Base-by-base conservation (phyloP, 2,329 filamentous ascomycete species). In the Ophiosphaerella korrae region DNA sequence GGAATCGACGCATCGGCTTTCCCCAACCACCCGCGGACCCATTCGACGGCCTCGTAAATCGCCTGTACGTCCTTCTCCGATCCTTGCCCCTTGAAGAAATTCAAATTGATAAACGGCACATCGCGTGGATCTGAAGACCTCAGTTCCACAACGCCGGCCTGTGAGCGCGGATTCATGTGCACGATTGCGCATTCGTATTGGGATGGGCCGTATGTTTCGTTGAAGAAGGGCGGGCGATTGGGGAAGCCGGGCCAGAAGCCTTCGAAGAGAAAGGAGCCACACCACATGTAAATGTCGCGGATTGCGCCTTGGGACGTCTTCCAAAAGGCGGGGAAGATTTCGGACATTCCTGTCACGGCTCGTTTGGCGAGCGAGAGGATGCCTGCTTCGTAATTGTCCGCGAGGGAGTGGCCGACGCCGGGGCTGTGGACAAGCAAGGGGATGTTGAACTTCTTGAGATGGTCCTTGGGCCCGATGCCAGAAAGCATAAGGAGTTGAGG, bases 401-500 rank as follows among this genome's bases (percentile, higher is more conserved):
- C 60, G 1, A 66, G 35, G 11, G 42, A 48, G 12, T 53, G 51
- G 8, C 86, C 86, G 2, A 88, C 84, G 32, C 85, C 82, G 1
- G 81, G 80, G 0, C 83, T 80, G 57, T 87, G 76, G 5, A 78
- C 73, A 13, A 85, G 55, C 0, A 82, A 70, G 2, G 76, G 63
- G 55, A 88, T 87, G 11, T 75, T 70, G 62, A 82, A 79, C 41
- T 76, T 74, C 16, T 76, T 53, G n/a, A 88, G 79, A 50, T 84
- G 79, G 0, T 71, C 63, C 3, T 68, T 60, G 0, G 84, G 84
- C 0, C 86, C 85, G 34, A 88, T 79, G 5, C 86, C 85, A 40
- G 78, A 83, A 0, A 87, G 79, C 70, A 85, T 81, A 5, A 88
- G 80, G 3, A 88, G 67, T 68, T 88, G 85, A 4, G 84, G 84